These are phyloP conservation scores for Hericium erinaceus DNA, from an alignment of 768 basidiomycete species.

Conservation along the genomic window DNA sequence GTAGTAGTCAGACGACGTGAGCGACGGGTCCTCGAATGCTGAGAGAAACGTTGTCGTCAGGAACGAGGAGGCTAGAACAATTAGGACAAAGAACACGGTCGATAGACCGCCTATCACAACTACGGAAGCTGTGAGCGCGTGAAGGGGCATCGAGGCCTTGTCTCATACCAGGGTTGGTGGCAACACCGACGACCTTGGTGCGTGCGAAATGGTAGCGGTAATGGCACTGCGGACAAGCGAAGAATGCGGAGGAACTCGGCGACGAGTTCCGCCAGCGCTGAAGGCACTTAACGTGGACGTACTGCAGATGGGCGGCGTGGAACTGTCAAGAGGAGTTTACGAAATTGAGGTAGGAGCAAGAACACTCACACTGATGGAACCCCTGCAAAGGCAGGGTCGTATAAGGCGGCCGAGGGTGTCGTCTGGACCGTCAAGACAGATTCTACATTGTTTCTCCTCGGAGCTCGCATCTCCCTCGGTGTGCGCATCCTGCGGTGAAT, in stretches of 20 bases:
- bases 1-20: slow-evolving; percentile 1
- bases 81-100: slow-evolving; percentile 10
- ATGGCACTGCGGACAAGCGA: slow-evolving; percentile 70
- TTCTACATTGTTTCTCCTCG: slow-evolving; percentile 66
- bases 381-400: slow-evolving; percentile 72
- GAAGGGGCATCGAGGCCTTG: neutral
- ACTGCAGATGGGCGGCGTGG: slow-evolving; percentile 29
- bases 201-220: slow-evolving; percentile 72
- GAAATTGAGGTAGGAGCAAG: neutral
- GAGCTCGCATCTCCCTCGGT: neutral
- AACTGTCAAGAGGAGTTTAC: neutral
- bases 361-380: slow-evolving; percentile 56
- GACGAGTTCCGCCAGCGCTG: slow-evolving; percentile 66
- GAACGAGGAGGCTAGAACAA: slow-evolving; percentile 13
- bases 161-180: slow-evolving; percentile 60
- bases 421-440: slow-evolving; percentile 71
- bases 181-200: slow-evolving; percentile 60
- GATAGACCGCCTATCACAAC: slow-evolving; percentile 45
- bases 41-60: slow-evolving; percentile 11
- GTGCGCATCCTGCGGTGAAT: neutral
- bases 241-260: slow-evolving; percentile 57
- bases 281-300: slow-evolving; percentile 73
- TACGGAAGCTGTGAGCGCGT: slow-evolving; percentile 19
- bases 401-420: slow-evolving; percentile 64
- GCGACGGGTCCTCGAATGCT: slow-evolving; percentile 6